Evolutionary conservation across 192 early-diverging fungal species (phyloP).

Genomic region (Podila minutissima): DNA sequence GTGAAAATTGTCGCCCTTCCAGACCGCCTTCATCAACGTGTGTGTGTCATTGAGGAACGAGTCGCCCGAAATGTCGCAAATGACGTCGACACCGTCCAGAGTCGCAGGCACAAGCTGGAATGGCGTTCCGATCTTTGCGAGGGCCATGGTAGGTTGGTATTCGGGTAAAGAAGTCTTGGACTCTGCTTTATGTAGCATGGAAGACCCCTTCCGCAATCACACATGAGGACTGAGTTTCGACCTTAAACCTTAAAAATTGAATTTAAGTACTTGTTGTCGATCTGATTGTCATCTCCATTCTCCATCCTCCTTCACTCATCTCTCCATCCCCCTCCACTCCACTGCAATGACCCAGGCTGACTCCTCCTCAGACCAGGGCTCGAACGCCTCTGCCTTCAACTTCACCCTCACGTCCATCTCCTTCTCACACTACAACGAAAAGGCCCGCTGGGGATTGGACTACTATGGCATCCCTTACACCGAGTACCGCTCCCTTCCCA

Average conservation of each 20-base stretch:
- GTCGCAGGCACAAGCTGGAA: constrained; percentile 16
- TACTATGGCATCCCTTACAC: constrained; percentile 42
- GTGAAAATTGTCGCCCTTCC: too few species aligned
- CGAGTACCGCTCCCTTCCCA: constrained; percentile 41
- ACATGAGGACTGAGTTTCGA: too few species aligned
- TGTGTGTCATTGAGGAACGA: too few species aligned
- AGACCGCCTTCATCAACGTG: too few species aligned
- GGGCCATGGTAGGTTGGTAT: neutral
- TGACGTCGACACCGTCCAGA: constrained; percentile 14
- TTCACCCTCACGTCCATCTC: constrained; percentile 22
- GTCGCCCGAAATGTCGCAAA: constrained; percentile 17
- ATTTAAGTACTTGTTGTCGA: neutral
- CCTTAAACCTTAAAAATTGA: too few species aligned
- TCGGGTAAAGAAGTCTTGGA: too few species aligned
- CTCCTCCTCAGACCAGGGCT: neutral
- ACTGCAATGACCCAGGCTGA: neutral
- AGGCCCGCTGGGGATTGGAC: constrained; percentile 51
- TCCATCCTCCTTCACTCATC: neutral
- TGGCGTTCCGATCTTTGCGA: neutral
- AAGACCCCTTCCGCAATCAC: too few species aligned
- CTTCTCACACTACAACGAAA: constrained; percentile 54
- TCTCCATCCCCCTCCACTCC: neutral
- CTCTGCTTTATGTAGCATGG: too few species aligned
- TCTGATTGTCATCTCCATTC: neutral
- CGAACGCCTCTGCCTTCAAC: neutral